Evolutionary conservation across 2,329 filamentous ascomycete species (phyloP).

Genomic region (Lanzia echinophila): DNA sequence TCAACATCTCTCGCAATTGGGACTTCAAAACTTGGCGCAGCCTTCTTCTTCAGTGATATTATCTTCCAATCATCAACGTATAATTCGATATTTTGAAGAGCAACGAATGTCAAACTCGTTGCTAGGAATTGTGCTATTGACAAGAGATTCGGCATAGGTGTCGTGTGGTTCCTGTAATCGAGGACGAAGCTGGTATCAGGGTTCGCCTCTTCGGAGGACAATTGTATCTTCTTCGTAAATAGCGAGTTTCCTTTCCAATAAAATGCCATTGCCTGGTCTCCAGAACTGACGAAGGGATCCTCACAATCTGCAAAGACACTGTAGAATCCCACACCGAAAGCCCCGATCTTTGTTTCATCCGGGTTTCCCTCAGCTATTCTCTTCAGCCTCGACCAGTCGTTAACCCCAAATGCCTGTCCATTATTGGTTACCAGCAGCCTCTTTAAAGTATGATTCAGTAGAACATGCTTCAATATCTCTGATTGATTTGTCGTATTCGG

Average conservation of each 20-base stretch:
- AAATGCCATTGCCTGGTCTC: conserved; percentile 90
- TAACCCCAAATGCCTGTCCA: conserved; percentile 77
- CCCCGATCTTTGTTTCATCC: conserved; percentile 97
- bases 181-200: conserved; percentile 85
- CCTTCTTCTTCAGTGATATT: conserved; percentile 74
- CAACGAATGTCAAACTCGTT: conserved; percentile 93
- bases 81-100: conserved; percentile 78
- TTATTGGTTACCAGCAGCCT: conserved; percentile 91
- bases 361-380: conserved; percentile 98
- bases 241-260: conserved; percentile 99
- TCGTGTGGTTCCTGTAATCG: conserved; percentile 84
- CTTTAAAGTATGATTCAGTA: conserved; percentile 78
- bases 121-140: conserved; percentile 88
- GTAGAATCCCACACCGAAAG: conserved; percentile 97
- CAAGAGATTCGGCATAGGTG: conserved; percentile 77
- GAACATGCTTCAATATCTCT: conserved; percentile 71
- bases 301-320: conserved; percentile 98
- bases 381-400: conserved; percentile 90
- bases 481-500: conserved; percentile 57
- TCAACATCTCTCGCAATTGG: conserved; percentile 72
- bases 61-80: conserved; percentile 85
- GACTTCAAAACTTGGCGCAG: conserved; percentile 68
- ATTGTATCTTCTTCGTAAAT: conserved; percentile 78
- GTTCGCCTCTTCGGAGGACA: conserved; percentile 60
- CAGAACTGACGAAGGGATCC: conserved; percentile 93